phyloP scores from a whole-genome alignment of 1,284 basidiomycete genomes.

The Fomitopsis palustris region DNA sequence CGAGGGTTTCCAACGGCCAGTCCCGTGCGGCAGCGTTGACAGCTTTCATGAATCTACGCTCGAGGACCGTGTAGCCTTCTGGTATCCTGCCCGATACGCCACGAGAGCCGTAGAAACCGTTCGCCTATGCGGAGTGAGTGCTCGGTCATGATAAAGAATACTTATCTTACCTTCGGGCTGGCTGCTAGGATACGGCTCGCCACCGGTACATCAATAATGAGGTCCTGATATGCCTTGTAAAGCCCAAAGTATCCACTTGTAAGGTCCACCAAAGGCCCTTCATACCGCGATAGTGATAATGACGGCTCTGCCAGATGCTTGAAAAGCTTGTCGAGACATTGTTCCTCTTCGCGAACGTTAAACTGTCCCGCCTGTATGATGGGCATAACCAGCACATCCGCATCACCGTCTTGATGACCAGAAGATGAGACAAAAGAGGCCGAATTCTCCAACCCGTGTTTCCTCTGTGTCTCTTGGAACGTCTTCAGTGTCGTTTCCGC shows the following conservation, averaged over 20 bases:
- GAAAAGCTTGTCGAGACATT: constrained; percentile 57
- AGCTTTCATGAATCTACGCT: constrained; percentile 79
- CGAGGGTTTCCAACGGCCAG: constrained; percentile 34
- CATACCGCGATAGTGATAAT: constrained; percentile 9
- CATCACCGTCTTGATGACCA: constrained; percentile 10
- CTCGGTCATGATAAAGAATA: neutral
- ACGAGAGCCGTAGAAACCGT: constrained; percentile 90
- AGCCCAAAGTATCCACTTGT: constrained; percentile 97
- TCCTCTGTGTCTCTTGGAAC: constrained; percentile 46
- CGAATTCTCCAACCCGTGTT: constrained; percentile 16
- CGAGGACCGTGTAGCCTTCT: constrained; percentile 90
- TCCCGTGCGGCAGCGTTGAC: constrained; percentile 49
- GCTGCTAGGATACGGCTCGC: constrained; percentile 81
- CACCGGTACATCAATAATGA: constrained; percentile 61
- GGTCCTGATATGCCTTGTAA: constrained; percentile 77
- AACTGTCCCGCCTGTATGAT: constrained; percentile 86
- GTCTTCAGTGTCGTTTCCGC: constrained; percentile 42
- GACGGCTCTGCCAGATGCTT: constrained; percentile 29
- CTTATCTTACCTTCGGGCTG: constrained; percentile 68
- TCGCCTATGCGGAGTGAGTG: constrained; percentile 55
- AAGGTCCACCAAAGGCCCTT: constrained; percentile 58
- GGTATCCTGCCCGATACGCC: constrained; percentile 93
- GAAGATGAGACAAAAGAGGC: neutral
- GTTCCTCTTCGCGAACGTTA: constrained; percentile 80
- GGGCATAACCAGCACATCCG: constrained; percentile 68